Percentiles rank a stretch among this genome's conserved stretches.
These are phyloP conservation scores for Chlorella vulgaris DNA, from an alignment of 139 green algal species.

Conservation along the genomic window DNA sequence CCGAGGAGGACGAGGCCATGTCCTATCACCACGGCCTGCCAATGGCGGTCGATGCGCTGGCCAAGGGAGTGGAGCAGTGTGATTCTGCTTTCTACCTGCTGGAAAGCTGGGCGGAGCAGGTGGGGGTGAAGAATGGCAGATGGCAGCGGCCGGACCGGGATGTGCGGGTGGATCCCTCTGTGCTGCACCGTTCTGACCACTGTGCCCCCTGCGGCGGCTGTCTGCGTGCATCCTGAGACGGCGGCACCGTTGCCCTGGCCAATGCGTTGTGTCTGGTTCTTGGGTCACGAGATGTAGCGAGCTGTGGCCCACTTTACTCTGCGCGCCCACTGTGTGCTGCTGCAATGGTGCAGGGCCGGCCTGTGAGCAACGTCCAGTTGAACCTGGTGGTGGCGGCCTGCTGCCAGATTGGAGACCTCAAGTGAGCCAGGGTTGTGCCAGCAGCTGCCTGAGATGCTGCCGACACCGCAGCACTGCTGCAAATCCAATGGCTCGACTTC, in stretches of 20 bases:
- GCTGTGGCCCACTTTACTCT: neutral
- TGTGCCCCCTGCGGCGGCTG: too few species aligned
- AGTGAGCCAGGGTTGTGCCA: slow-evolving; percentile 13
- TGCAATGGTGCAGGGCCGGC: slow-evolving; percentile 27
- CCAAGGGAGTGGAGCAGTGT: neutral
- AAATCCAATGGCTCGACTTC: too few species aligned
- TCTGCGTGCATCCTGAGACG: too few species aligned
- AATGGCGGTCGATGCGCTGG: slow-evolving; percentile 29
- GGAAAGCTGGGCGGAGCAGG: slow-evolving; percentile 38
- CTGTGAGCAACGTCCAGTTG: slow-evolving; percentile 6
- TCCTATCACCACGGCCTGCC: slow-evolving; percentile 4
- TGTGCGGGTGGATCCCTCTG: too few species aligned
- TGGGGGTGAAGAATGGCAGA: neutral
- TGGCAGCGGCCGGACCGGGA: neutral
- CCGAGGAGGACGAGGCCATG: neutral
- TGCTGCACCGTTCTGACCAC: too few species aligned
- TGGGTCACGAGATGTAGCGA: too few species aligned
- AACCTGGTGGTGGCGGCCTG: slow-evolving; percentile 41
- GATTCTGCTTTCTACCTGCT: slow-evolving; percentile 33
- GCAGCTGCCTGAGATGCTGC: too few species aligned
- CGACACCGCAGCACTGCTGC: too few species aligned
- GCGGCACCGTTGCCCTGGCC: too few species aligned
- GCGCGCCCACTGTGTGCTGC: neutral
- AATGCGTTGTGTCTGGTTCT: too few species aligned
- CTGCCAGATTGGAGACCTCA: slow-evolving; percentile 38